Percentiles rank a stretch among this genome's conserved stretches.
Conservation (phyloP, 2,329 filamentous ascomycete species). For the Coleophoma eucalyptorum region DNA sequence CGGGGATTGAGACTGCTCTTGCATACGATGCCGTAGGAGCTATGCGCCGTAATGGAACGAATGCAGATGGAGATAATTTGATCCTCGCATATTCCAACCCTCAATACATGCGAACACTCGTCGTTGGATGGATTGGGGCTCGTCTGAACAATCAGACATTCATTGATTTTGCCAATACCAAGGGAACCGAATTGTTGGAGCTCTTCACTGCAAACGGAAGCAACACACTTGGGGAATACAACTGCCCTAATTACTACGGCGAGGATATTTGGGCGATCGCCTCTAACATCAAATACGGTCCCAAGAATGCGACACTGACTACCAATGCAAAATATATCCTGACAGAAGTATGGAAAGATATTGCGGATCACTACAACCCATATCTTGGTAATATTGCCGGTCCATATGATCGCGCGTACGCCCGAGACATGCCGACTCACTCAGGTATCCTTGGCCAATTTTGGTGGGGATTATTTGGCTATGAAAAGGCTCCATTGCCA, state of each 20-base stretch:
- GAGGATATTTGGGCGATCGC: constrained; percentile 49
- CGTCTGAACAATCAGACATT: constrained; percentile 52
- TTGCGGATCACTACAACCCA: constrained; percentile 52
- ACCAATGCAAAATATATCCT: constrained; percentile 47
- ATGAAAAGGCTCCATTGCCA: constrained; percentile 32
- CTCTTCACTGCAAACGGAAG: constrained; percentile 46
- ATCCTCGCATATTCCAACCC: constrained; percentile 30
- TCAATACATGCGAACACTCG: constrained; percentile 54
- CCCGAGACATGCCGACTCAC: constrained; percentile 53
- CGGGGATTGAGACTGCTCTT: constrained; percentile 47
- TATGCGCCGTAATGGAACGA: constrained; percentile 53
- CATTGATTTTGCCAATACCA: constrained; percentile 49
- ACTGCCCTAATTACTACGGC: constrained; percentile 54
- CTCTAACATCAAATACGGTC: constrained; percentile 48
- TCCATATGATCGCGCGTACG: constrained; percentile 60
- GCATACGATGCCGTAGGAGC: constrained; percentile 53
- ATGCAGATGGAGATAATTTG: constrained; percentile 40
- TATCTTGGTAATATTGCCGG: constrained; percentile 57
- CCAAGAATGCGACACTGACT: constrained; percentile 47
- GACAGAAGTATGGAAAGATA: constrained; percentile 44
- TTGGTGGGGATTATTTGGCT: constrained; percentile 39
- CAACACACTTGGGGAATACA: constrained; percentile 52
- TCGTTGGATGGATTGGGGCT: constrained; percentile 53
- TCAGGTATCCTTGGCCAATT: constrained; percentile 36
- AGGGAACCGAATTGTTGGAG: constrained; percentile 50